A percentile compares a stretch with the other conserved stretches of the same genome.
Evolutionary conservation across 2,329 filamentous ascomycete genomes (phyloP).

Genomic region (Xylaria arbuscula): DNA sequence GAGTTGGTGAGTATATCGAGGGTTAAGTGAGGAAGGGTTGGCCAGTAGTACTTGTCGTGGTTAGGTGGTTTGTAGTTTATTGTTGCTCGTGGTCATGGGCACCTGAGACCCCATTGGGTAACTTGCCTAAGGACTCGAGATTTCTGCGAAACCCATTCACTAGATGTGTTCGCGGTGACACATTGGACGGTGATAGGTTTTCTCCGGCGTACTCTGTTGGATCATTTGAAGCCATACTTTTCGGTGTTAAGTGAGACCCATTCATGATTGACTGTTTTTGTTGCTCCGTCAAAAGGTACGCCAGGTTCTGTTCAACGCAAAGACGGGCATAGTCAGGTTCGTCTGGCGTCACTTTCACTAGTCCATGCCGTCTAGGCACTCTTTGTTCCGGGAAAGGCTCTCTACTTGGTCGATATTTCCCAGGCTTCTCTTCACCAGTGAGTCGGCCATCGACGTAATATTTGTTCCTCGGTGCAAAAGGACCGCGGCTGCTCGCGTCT

Average conservation of each 20-base stretch:
- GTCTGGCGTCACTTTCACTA: constrained; percentile 63
- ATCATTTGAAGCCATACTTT: constrained; percentile 53
- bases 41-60: background rate
- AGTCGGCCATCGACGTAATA: constrained; percentile 68
- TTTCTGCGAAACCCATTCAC: constrained; percentile 45
- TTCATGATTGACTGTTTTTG: constrained; percentile 59
- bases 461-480: constrained; percentile 67
- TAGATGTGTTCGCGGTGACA: constrained; percentile 39
- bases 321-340: constrained; percentile 68
- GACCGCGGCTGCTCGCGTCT: constrained; percentile 61
- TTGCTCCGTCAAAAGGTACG: constrained; percentile 62
- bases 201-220: constrained; percentile 40
- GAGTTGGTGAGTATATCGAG: constrained; percentile 25
- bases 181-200: constrained; percentile 43
- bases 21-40: constrained; percentile 14
- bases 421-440: constrained; percentile 63
- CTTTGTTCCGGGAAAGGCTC: constrained; percentile 66
- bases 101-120: constrained; percentile 41
- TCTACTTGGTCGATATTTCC: constrained; percentile 60
- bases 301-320: constrained; percentile 67
- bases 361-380: constrained; percentile 64
- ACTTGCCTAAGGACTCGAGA: constrained; percentile 40
- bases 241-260: constrained; percentile 61
- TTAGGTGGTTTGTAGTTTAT: constrained; percentile 25
- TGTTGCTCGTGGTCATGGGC: constrained; percentile 32